phyloP scores from a whole-genome alignment of 768 basidiomycete species.

The Pisolithus microcarpus region DNA sequence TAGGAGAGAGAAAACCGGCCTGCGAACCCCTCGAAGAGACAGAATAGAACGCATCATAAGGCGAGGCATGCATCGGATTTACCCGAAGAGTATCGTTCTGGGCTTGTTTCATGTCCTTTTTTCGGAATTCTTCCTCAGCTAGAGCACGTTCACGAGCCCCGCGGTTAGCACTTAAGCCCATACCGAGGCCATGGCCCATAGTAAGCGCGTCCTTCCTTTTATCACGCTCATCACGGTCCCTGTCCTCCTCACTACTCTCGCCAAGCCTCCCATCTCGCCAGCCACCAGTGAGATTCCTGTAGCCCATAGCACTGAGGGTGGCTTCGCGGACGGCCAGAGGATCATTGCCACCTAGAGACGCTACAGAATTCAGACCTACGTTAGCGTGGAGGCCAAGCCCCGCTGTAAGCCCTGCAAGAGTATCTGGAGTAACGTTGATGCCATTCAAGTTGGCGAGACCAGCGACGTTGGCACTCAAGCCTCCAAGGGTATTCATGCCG shows the following conservation, averaged over 20 bases:
- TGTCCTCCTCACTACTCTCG: constrained; percentile 30
- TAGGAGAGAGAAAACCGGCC: constrained; percentile 15
- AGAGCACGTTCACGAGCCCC: constrained; percentile 57
- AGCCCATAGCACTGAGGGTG: constrained; percentile 42
- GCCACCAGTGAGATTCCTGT: constrained; percentile 27
- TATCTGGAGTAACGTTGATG: constrained; percentile 23
- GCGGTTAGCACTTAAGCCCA: constrained; percentile 37
- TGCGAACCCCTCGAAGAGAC: constrained; percentile 30
- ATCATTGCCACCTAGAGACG: constrained; percentile 18
- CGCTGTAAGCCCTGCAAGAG: constrained; percentile 22
- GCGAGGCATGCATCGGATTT: constrained; percentile 36
- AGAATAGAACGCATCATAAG: constrained; percentile 78
- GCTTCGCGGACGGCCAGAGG: constrained; percentile 38
- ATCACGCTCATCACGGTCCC: constrained; percentile 42
- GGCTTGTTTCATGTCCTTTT: constrained; percentile 41
- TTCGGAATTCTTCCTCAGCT: constrained; percentile 50
- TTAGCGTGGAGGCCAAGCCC: constrained; percentile 24
- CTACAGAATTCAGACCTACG: constrained; percentile 20
- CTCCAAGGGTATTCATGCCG: constrained; percentile 18
- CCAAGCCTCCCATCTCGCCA: constrained; percentile 31
- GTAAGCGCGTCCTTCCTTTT: constrained; percentile 35
- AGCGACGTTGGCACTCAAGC: constrained; percentile 21
- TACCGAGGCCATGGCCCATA: constrained; percentile 14
- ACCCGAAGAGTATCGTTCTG: constrained; percentile 33
- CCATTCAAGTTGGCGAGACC: constrained; percentile 21